phyloP scores from a whole-genome alignment of 441 rosid genomes.

The Adansonia gregorii region DNA sequence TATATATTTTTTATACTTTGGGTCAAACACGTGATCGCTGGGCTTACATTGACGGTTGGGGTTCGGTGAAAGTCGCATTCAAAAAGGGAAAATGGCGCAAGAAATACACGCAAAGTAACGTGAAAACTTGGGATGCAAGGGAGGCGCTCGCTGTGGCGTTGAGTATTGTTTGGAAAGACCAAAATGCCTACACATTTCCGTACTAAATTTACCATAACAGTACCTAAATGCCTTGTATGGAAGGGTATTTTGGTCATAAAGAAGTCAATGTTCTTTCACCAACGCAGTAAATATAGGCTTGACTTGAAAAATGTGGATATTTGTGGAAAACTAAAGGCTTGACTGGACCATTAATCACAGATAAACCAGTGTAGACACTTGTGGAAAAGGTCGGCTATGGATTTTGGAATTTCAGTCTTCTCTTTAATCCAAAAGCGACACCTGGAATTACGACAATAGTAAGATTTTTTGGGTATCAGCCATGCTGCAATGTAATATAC shows the following conservation, averaged over 20 bases:
- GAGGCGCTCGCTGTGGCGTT: not conserved
- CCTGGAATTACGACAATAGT: not conserved
- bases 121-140: slow-evolving; percentile 9
- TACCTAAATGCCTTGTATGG: not conserved
- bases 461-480: too few relatives aligned
- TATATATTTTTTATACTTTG: not conserved
- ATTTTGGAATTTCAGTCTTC: not conserved
- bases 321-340: not conserved
- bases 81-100: not conserved
- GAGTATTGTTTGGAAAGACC: not conserved
- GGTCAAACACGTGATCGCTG: slow-evolving; percentile 5
- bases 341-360: not conserved
- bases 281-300: not conserved
- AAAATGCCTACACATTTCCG: not conserved
- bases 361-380: not conserved
- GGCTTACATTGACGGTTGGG: slow-evolving; percentile 8
- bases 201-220: not conserved
- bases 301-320: too few relatives aligned
- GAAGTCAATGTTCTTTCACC: not conserved
- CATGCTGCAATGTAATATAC: too few relatives aligned
- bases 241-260: not conserved
- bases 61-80: slow-evolving; percentile 10
- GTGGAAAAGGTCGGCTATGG: not conserved
- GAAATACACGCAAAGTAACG: slow-evolving; percentile 7
- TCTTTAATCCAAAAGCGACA: not conserved